Evolutionary conservation across 495 filamentous ascomycete species (phyloP).

Genomic region (Neurospora hispaniola): DNA sequence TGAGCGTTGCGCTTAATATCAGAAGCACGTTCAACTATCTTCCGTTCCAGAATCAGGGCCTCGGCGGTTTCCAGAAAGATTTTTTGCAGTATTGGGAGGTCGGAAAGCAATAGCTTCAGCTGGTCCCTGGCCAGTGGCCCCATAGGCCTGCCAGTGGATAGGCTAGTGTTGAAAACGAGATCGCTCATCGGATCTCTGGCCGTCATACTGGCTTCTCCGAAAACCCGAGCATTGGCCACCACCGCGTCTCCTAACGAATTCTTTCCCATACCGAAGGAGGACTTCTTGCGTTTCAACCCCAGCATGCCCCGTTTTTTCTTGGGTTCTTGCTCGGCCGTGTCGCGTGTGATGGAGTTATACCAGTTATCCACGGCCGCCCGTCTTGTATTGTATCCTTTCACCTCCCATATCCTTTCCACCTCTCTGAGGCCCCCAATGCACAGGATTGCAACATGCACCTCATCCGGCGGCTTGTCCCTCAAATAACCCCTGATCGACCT

Average conservation of each 20-base stretch:
- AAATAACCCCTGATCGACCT: conserved; percentile 46
- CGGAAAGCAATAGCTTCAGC: conserved; percentile 34
- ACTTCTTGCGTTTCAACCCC: conserved; percentile 41
- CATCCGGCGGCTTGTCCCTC: conserved; percentile 42
- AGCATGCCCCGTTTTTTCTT: conserved; percentile 38
- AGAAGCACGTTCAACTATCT: conserved; percentile 39
- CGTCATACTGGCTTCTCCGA: neutral
- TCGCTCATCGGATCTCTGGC: conserved; percentile 9
- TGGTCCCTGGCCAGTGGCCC: conserved; percentile 35
- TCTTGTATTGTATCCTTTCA: conserved; percentile 46
- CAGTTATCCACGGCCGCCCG: conserved; percentile 42
- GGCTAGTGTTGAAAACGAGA: conserved; percentile 40
- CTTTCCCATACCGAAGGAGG: conserved; percentile 19
- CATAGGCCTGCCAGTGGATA: conserved; percentile 46
- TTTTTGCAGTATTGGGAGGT: conserved; percentile 37
- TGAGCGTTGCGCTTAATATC: conserved; percentile 44
- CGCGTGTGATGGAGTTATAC: conserved; percentile 37
- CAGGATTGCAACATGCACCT: conserved; percentile 44
- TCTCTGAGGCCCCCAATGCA: conserved; percentile 45
- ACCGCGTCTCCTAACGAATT: conserved; percentile 2
- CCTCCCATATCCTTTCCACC: conserved; percentile 47
- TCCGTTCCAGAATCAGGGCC: conserved; percentile 41
- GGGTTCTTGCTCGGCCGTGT: conserved; percentile 27
- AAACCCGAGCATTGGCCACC: neutral
- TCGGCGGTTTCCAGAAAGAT: conserved; percentile 46